Evolutionary conservation across 1,284 basidiomycete species (phyloP).

Genomic region (Ustilago hordei): DNA sequence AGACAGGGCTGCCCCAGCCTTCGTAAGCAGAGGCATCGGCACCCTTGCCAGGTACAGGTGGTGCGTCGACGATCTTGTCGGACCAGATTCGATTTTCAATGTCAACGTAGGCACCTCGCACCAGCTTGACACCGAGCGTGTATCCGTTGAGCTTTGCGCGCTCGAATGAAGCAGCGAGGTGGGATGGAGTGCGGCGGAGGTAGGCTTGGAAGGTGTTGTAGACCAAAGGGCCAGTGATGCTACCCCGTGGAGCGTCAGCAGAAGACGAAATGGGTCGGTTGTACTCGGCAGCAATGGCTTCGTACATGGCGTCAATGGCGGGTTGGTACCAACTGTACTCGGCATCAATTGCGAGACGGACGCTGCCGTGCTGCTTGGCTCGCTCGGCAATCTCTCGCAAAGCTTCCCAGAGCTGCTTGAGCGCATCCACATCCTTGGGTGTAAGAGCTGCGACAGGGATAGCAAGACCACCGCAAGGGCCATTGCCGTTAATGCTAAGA

Average conservation of each 20-base stretch:
- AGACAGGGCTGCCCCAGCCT: constrained; percentile 70
- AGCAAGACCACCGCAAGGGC: constrained; percentile 55
- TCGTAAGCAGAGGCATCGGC: constrained; percentile 36
- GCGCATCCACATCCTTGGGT: constrained; percentile 50
- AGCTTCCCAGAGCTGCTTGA: constrained; percentile 57
- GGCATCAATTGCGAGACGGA: constrained; percentile 61
- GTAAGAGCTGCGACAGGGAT: constrained; percentile 56
- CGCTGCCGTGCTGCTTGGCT: constrained; percentile 54
- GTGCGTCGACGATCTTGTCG: constrained; percentile 56
- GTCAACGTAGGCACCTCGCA: constrained; percentile 91
- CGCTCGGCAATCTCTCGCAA: constrained; percentile 48
- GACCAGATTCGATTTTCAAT: constrained; percentile 75
- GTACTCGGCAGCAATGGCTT: constrained; percentile 60
- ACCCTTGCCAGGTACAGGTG: constrained; percentile 54
- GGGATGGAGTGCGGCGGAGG: constrained; percentile 75
- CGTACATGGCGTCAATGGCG: constrained; percentile 65
- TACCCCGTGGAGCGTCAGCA: constrained; percentile 19
- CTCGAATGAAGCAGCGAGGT: constrained; percentile 77
- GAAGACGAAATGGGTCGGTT: constrained; percentile 35
- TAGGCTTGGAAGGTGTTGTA: constrained; percentile 66
- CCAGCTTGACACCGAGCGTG: constrained; percentile 90
- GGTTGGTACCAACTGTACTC: constrained; percentile 65
- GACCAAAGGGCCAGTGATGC: constrained; percentile 55
- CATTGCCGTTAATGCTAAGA: constrained; percentile 44
- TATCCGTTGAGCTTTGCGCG: constrained; percentile 80